These are phyloP conservation scores for Cryptococcus hybrid DNA, from an alignment of 1,284 basidiomycete species.

Conservation along the genomic window DNA sequence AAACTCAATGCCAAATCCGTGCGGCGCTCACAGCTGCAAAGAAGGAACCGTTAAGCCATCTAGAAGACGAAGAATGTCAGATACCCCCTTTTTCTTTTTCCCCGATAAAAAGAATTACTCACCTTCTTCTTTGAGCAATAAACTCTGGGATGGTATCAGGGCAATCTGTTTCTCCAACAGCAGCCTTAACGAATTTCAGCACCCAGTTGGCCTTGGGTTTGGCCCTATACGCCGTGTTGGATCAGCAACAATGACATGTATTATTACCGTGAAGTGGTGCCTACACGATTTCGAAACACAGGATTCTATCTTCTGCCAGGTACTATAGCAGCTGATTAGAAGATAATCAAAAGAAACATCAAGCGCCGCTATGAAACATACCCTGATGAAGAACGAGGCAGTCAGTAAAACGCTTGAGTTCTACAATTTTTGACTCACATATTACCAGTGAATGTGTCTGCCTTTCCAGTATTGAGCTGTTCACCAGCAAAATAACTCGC, in stretches of 20 bases:
- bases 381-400: too few relatives aligned
- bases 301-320: slow-evolving; percentile 67
- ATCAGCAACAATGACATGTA: not conserved
- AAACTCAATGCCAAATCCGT: not conserved
- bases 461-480: slow-evolving; percentile 81
- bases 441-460: slow-evolving; percentile 88
- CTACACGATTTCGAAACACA: slow-evolving; percentile 89
- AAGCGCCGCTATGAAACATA: too few relatives aligned
- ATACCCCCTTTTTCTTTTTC: not conserved
- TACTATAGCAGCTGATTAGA: slow-evolving; percentile 20
- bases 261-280: slow-evolving; percentile 8
- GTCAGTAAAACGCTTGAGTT: too few relatives aligned
- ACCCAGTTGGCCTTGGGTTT: slow-evolving; percentile 89
- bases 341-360: too few relatives aligned
- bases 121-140: slow-evolving; percentile 67
- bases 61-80: slow-evolving; percentile 7
- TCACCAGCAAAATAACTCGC: slow-evolving; percentile 98
- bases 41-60: slow-evolving; percentile 72
- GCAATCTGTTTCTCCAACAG: slow-evolving; percentile 95
- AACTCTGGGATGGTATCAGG: slow-evolving; percentile 93
- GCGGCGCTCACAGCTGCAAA: slow-evolving; percentile 65
- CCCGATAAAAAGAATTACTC: slow-evolving; percentile 51
- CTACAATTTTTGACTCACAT: slow-evolving; percentile 33
- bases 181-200: slow-evolving; percentile 92
- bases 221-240: slow-evolving; percentile 52